These are phyloP conservation scores for Dunaliella primolecta DNA, from an alignment of 139 green algal species.

Conservation along the genomic window DNA sequence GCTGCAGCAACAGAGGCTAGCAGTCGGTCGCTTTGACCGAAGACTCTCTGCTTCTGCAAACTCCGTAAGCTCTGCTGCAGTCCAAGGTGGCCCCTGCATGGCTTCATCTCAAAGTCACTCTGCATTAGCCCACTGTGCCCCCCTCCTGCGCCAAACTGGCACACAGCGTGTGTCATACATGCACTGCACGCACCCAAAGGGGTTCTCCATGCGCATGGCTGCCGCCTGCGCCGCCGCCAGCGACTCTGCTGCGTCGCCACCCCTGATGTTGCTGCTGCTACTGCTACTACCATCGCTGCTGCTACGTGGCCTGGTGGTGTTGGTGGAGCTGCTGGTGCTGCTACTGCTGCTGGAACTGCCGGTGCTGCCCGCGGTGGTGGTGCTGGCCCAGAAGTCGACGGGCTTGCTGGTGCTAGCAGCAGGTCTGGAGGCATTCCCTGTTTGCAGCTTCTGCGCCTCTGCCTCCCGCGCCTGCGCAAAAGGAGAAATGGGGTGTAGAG, in stretches of 20 bases:
- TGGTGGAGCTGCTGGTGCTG: slow-evolving; percentile 4
- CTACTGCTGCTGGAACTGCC: background rate
- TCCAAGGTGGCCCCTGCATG: too few relatives aligned
- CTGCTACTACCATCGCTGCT: background rate
- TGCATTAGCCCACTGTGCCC: too few relatives aligned
- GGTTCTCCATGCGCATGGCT: slow-evolving; percentile 11
- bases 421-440: background rate
- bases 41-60: too few relatives aligned
- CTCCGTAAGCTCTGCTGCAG: too few relatives aligned
- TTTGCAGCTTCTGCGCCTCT: background rate
- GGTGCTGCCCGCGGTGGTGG: background rate
- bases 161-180: too few relatives aligned
- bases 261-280: background rate
- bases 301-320: background rate
- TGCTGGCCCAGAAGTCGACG: background rate
- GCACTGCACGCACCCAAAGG: background rate
- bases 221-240: background rate
- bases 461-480: background rate
- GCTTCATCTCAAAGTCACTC: too few relatives aligned
- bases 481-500: too few relatives aligned
- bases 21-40: too few relatives aligned
- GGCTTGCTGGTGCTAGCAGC: background rate
- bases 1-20: too few relatives aligned
- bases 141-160: too few relatives aligned
- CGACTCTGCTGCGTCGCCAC: background rate